Base-by-base conservation (phyloP, 306 rosid genomes). In the Hippophae tibetana region DNA sequence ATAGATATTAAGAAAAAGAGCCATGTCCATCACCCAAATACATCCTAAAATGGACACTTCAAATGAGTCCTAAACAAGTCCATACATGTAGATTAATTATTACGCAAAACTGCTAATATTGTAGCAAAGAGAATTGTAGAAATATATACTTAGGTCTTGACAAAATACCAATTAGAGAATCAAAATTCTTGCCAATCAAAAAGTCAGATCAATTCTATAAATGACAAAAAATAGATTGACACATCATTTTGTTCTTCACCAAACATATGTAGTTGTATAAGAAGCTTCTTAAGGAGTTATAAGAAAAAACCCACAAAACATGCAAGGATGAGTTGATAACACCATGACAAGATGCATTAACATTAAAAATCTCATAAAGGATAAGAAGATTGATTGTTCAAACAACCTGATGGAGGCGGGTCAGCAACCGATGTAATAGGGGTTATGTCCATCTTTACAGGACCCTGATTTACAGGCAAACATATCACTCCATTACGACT, bases 361-460 rank as follows among this genome's bases (percentile, higher is more conserved):
- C 40, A 41, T 56, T 13, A 5, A 53, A 47, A 18, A 18, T 18
- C 23, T 7, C 45, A 63, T 23, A 58, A 64, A 49, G 66, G 43
- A 42, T n/a, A 54, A 47, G 41, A 41, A 43, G 62, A 72, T 52
- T 27, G 66, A 58, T 18, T 40, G 48, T 13, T 54, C 53, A 42
- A 42, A 31, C 27, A 72, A 93, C 97, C 99, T 78, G 87, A 75
- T 66, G 97, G 79, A 54, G 86, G 83, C 18, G 86, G 77, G 76
- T 83, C 96, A 14, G 89, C 68, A 56, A 83, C 84, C 64, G 96
- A 81, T 45, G 86, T 50, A 65, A 73, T 73, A 62, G 96, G 74
- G 67, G 85, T 73, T 7, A 76, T 43, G 71, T 93, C 99, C 82
- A 79, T 81, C 72, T 88, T 93, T 44, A 93, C 86, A 77, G 97